Evolutionary conservation across 2,329 filamentous ascomycete genomes (phyloP), one percentile per base, ranked within the genome.

Genomic region (Hymenoscyphus fraxineus): DNA sequence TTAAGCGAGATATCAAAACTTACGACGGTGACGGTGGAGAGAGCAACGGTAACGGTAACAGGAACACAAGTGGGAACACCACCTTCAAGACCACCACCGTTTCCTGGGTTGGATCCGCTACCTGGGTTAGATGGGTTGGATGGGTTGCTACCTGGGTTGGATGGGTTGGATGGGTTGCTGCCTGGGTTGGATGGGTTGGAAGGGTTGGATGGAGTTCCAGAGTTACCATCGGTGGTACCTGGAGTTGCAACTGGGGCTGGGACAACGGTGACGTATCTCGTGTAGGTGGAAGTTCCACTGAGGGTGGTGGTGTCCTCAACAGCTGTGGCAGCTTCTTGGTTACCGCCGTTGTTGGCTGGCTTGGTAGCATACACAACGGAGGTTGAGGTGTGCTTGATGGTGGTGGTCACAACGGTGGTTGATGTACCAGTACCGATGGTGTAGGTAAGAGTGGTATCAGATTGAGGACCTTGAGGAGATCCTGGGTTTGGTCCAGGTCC

Each of bases 351-450:
- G 35, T 32, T 60, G 16, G 54, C 35, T 32, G 57, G n/a, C 62
- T 63, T 60, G 54, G 73, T 74, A 15, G 69, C 68, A 59, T 71
- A 73, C 19, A 72, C 66, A 19, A 72, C 71, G 7, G 63, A 69
- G 40, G 75, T 77, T 65, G 74, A 61, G 66, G 80, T 79, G 69
- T 77, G 72, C 71, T 78, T 69, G 68, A 78, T 73, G 65, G 79
- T 81, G 66, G 78, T 75, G 60, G 74, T 80, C 66, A 83, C 73
- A 64, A 80, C 77, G 71, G 79, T 81, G 67, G 77, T 80, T 67
- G 72, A 80, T 60, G 75, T 74, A 69, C 77, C 74, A 65, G 72
- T 66, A 68, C 76, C 73, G 64, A 78, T 68, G 68, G 79, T 79
- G 72, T 79, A 78, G 66, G 78, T 77, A 38, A 81, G 72, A 56